Base-by-base conservation (phyloP, 1,284 basidiomycete genomes). In the Lentinula novae-zelandiae region DNA sequence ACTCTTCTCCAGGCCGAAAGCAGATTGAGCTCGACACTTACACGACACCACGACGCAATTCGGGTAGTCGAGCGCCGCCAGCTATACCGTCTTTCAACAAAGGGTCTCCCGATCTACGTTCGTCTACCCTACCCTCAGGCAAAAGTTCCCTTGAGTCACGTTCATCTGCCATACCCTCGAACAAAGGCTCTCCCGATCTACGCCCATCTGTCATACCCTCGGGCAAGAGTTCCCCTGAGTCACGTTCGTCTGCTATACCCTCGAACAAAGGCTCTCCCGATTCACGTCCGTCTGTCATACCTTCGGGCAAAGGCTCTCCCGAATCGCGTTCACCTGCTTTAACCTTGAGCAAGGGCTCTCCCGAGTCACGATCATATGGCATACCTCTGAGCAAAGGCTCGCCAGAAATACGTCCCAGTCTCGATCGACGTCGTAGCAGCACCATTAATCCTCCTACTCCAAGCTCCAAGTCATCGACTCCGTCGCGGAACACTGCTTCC, bases 1-100 rank as follows among this genome's bases (percentile, higher is more conserved):
- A 81, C 61, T 76, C 83, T 17, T 87, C 87, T n/a, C 85, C 88
- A 0, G 76, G 76, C 64, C 83, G 84, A 51, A 87, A 82, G 71
- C 73, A 79, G 58, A 66, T 78, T 46, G 87, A 90, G 62, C 73
- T 87, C 51, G 72, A 76, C 17, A 75, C 68, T 54, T 55, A 75
- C 31, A 65, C 79, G 15, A 73, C 79, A 12, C 79, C 79, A 13
- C 78, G 80, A 42, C 84, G 85, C 63, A 78, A 72, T 50, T 72
- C 76, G 12, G 39, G 40, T 46, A 72, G 77, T 48, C 80, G 84
- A 10, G 75, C 85, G 27, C 76, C 81, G 33, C 70, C 82, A 46
- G 79, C 82, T n/a, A 73, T 72, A n/a, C 72, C 73, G 55, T 63
- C 69, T 46, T 46, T 22, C 15, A 64, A 71, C 57, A 70, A 71